Evolutionary conservation across 352 stramenopile species (phyloP), one percentile per base, ranked within the genome.

Genomic region (Lagenidium sp.): DNA sequence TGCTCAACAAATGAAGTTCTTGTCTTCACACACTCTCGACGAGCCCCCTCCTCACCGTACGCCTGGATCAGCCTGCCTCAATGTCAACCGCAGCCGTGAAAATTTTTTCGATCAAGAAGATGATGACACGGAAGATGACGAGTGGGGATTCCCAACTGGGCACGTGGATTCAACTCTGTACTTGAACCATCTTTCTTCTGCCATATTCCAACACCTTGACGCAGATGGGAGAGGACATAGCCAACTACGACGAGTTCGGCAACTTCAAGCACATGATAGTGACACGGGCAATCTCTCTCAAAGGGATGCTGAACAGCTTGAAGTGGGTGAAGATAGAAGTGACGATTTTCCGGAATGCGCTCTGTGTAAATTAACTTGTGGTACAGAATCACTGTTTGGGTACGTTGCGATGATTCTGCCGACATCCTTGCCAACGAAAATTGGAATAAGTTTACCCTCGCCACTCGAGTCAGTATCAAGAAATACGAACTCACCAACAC

Each of bases 141-240:
- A 89, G 30, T 89, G 76, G 76, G 76, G 76, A 0, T 89, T 89
- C 22, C 76, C 76, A n/a, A 83, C 76, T 36, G 76, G 76, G 18
- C 73, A 83, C 25, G 46, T 89, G 24, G 56, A 85, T 34, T 47
- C 86, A 28, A 51, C 63, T 25, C 55, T 89, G 32, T 89, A 89
- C 42, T 44, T 89, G 12, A 57, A 75, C 26, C 76, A 89, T 36
- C 56, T 86, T 8, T 67, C 70, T 16, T 81, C 70, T 15, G 76
- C 73, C 6, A 77, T 89, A 13, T 62, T 69, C 3, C 51, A 67
- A 30, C 63, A 65, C 30, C 62, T 53, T 12, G 75, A 85, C 16
- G 69, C 76, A n/a, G 60, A 77, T n/a, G n/a, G n/a, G n/a, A n/a
- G n/a, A n/a, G n/a, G n/a, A n/a, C n/a, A n/a, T n/a, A n/a, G n/a